phyloP scores from a whole-genome alignment of 2,329 filamentous ascomycete species.

The Zarea fungicola region DNA sequence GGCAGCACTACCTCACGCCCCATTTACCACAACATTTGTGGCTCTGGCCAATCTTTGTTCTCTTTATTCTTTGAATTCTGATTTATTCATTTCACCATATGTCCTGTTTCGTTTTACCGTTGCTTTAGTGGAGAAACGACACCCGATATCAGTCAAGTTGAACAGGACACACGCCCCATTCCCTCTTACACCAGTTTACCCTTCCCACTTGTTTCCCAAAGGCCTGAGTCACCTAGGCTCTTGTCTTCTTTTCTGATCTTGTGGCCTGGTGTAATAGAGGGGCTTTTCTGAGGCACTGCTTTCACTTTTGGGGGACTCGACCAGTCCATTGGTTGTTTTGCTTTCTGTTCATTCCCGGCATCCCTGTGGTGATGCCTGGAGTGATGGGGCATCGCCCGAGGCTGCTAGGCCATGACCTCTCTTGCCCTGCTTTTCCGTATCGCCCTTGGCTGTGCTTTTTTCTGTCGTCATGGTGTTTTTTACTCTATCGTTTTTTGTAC shows the following conservation, averaged over 20 bases:
- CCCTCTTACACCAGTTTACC: neutral
- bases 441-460: neutral
- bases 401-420: neutral
- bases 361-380: conserved; percentile 9
- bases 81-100: too few relatives aligned
- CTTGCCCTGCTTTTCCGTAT: neutral
- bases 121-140: too few relatives aligned
- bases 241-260: conserved; percentile 2
- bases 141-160: neutral
- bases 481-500: neutral
- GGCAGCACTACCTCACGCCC: too few relatives aligned
- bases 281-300: conserved; percentile 2
- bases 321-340: neutral
- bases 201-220: neutral
- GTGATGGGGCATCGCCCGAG: neutral
- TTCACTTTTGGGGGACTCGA: neutral
- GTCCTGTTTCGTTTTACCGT: too few relatives aligned
- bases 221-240: conserved; percentile 5
- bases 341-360: neutral
- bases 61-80: too few relatives aligned
- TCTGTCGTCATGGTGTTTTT: neutral
- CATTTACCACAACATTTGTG: too few relatives aligned
- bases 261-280: conserved; percentile 4
- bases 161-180: neutral
- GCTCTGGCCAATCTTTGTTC: too few relatives aligned